A percentile compares a stretch with the other conserved stretches of the same genome.
These are phyloP conservation scores for Priceomyces castillae DNA, from an alignment of 805 yeast species.

Conservation along the genomic window DNA sequence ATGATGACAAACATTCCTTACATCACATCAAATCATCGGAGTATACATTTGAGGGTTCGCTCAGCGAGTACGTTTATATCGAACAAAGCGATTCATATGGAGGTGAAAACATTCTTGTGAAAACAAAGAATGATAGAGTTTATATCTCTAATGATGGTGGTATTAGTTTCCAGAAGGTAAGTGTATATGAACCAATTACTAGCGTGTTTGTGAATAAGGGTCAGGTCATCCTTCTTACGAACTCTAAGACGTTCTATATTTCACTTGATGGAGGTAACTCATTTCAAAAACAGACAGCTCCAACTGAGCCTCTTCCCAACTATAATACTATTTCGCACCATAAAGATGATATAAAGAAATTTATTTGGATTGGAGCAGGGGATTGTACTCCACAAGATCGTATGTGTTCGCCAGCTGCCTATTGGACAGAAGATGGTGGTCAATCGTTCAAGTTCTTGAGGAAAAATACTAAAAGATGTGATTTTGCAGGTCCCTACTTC, in stretches of 20 bases:
- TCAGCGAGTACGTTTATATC: conserved; percentile 59
- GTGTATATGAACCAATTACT: conserved; percentile 30
- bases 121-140: conserved; percentile 50
- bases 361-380: conserved; percentile 67
- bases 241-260: conserved; percentile 46
- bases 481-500: conserved; percentile 60
- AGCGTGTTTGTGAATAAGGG: conserved; percentile 53
- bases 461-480: conserved; percentile 58
- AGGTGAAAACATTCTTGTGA: conserved; percentile 51
- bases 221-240: conserved; percentile 53
- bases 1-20: conserved; percentile 10
- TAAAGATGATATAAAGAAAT: conserved; percentile 49
- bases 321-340: conserved; percentile 57
- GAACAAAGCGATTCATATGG: conserved; percentile 42
- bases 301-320: conserved; percentile 43
- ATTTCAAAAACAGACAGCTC: conserved; percentile 49
- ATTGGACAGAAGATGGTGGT: conserved; percentile 68
- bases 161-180: conserved; percentile 35
- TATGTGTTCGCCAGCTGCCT: conserved; percentile 58
- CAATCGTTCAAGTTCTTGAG: conserved; percentile 52
- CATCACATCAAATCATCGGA: conserved; percentile 34
- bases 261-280: conserved; percentile 68
- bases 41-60: conserved; percentile 49
- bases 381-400: conserved; percentile 49
- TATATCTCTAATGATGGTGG: conserved; percentile 61